Evolutionary conservation across 495 filamentous ascomycete species (phyloP), one percentile per base, ranked within the genome.

Genomic region (Trichocladium uniseriatum): DNA sequence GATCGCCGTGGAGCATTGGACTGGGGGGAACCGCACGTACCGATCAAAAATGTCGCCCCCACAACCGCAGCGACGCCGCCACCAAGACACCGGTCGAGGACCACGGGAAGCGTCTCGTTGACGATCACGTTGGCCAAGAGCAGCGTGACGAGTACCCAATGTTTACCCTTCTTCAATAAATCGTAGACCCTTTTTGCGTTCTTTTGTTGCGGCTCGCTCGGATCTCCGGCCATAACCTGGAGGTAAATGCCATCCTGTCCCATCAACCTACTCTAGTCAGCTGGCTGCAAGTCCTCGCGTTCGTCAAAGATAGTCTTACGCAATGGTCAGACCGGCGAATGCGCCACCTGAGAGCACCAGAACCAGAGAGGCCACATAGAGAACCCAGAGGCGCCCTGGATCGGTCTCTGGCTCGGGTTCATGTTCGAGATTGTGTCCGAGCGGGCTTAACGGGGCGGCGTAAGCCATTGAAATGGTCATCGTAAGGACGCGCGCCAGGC

Each of bases 101-200:
- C 86, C 43, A 98, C 94, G 20, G 92, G 92, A 7, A 98, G 77
- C 0, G 92, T 92, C 69, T 97, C 92, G 67, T 98, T 98, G 43
- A 94, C 95, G 58, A 98, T 96, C 59, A 97, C 92, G 68, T 98
- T 98, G 57, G 88, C 86, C 42, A 98, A 70, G 4, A 98, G 78
- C 27, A 98, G 71, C 11, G 92, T 98, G 28, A 98, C 92, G 45
- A 98, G 72, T n/a, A 98, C 92, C 92, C 92, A 98, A 67, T 98
- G 92, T 59, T 98, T 98, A 36, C 92, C 94, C 39, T 78, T 81
- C 49, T 91, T 81, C 38, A 98, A 66, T 14, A 98, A 72, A 21
- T 79, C 77, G 51, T 89, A 77, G 1, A 98, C 92, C 52, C 79
- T 82, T 21, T 73, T 77, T 2, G 92, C 94, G 62, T 96, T 84